Base-by-base conservation (phyloP, 192 early-diverging fungal genomes). In the Umbelopsis isabellina region DNA sequence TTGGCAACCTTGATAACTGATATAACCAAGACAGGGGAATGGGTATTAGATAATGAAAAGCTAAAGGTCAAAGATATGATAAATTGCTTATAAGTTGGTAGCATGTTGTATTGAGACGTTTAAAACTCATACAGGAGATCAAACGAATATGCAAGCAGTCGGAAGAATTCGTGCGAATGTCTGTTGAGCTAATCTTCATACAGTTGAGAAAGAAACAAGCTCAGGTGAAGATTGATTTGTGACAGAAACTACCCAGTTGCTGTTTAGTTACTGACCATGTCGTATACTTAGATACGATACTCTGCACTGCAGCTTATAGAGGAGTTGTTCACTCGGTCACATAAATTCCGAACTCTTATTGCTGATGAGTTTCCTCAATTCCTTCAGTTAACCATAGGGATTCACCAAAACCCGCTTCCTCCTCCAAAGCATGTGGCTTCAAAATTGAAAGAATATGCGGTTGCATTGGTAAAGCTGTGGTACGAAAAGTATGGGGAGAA, bases 241-340 rank as follows among this genome's bases (percentile, higher is more conserved):
- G 25, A 37, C 3, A 22, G 16, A 10, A 27, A 15, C 44, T 18
- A 13, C 15, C 1, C 30, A 8, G 9, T 1, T 51, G 15, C 18
- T 21, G 4, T 46, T 44, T 4, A 18, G 13, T 12, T 46, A 2
- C 13, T 66, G 25, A 41, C 33, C 22, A 11, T 70, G 13, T 21
- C 35, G 46, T 45, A 8, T n/a, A 66, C 37, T 30, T 55, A 88
- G 81, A 83, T 89, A 33, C 89, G 90, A 7, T 82, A 84, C n/a
- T 85, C 88, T 15, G 77, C 83, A 33, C 66, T 87, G 15, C 89
- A 89, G 70, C 68, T 81, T 3, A 77, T 89, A 10, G 83, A 86
- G 51, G 84, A 84, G 70, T 73, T 92, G 6, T 92, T 92, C 66
- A 65, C 71, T 12, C 84, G 90, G 4, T 92, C 90, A 15, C 88